Evolutionary conservation across 176 grass and related monocot genomes (phyloP).

Genomic region (Oropetium thomaeum): DNA sequence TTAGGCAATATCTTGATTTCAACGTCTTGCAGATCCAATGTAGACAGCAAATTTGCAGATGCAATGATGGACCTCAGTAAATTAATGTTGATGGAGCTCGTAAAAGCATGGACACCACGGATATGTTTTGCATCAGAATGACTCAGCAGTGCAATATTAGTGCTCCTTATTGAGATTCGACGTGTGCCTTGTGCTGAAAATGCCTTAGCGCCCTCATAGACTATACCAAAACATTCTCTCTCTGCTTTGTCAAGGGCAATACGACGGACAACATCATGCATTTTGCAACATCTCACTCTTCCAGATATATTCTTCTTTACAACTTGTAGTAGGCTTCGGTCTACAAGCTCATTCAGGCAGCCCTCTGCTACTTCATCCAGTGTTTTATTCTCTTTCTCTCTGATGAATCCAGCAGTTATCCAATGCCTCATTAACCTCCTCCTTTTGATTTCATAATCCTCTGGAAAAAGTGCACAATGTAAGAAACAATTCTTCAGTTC

Average conservation of each 20-base stretch:
- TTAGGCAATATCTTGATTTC: no score
- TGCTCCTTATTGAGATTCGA: not conserved
- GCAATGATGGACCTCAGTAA: not conserved
- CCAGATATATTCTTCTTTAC: slow-evolving; percentile 12
- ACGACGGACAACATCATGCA: no score
- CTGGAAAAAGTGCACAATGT: not conserved
- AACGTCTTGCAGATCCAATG: not conserved
- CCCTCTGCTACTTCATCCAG: slow-evolving; percentile 41
- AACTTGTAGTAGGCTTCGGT: slow-evolving; percentile 35
- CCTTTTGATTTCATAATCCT: not conserved
- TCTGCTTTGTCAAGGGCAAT: no score
- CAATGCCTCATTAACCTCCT: not conserved
- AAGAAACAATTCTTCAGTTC: not conserved
- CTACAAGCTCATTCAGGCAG: slow-evolving; percentile 30
- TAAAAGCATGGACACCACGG: not conserved
- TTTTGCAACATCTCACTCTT: no score
- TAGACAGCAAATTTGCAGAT: not conserved
- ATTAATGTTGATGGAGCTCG: not conserved
- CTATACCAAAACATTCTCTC: not conserved
- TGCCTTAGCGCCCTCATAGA: not conserved
- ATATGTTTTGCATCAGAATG: not conserved
- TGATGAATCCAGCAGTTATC: no score
- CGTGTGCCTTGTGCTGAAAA: not conserved
- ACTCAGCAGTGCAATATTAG: not conserved
- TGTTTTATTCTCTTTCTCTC: slow-evolving; percentile 14